These are phyloP conservation scores for Ligustrum vulgare DNA, from an alignment of 257 asterid species.

Conservation along the genomic window DNA sequence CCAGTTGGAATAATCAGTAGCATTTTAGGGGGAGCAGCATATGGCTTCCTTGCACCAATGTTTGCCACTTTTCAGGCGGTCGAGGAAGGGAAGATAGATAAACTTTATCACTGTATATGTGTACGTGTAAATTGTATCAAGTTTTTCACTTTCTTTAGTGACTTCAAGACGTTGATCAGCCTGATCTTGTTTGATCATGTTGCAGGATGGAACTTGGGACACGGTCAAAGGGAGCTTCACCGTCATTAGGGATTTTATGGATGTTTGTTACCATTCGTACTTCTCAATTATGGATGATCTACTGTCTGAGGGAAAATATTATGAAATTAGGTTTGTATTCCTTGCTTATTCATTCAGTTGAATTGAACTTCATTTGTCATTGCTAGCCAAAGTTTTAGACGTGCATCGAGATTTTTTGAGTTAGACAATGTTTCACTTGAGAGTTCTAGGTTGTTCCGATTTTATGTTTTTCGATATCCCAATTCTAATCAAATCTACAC, in stretches of 20 bases:
- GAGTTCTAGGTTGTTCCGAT: background rate
- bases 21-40: constrained; percentile 68
- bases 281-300: constrained; percentile 76
- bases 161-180: background rate
- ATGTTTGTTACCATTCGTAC: constrained; percentile 72
- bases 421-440: background rate
- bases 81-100: constrained; percentile 62
- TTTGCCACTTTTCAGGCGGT: constrained; percentile 85
- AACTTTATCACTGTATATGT: constrained; percentile 67
- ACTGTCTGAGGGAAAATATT: constrained; percentile 55
- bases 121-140: constrained; percentile 41
- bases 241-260: constrained; percentile 70
- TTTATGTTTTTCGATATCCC: background rate
- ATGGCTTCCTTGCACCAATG: constrained; percentile 79
- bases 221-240: constrained; percentile 65
- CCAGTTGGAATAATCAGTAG: constrained; percentile 54
- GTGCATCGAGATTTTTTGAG: background rate
- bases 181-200: constrained; percentile 19
- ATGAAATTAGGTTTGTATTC: constrained; percentile 71
- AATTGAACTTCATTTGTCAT: background rate
- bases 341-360: background rate
- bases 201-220: constrained; percentile 90
- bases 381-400: background rate
- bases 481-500: background rate
- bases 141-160: background rate